A percentile compares a stretch with the other conserved stretches of the same genome.
Evolutionary conservation across 2,329 filamentous ascomycete genomes (phyloP).

Genomic region (Monilinia aucupariae): DNA sequence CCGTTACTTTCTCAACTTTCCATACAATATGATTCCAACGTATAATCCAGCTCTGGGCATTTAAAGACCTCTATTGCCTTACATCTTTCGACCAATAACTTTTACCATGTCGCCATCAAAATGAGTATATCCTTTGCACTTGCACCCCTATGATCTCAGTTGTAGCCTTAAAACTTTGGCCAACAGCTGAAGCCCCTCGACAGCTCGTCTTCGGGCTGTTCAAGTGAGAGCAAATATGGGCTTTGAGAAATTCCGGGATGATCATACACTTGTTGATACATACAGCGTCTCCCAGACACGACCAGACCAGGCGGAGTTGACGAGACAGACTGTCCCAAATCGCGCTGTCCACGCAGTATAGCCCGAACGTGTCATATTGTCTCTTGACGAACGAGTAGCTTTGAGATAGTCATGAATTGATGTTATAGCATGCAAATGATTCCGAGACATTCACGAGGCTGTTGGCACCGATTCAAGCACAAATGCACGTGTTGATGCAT

Average conservation of each 20-base stretch:
- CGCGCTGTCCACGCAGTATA: background rate
- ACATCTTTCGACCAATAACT: no score
- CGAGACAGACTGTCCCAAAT: background rate
- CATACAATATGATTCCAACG: no score
- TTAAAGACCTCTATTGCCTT: no score
- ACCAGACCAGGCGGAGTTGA: background rate
- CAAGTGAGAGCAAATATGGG: background rate
- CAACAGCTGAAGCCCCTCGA: no score
- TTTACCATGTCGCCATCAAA: no score
- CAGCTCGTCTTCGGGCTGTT: background rate
- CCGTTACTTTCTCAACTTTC: no score
- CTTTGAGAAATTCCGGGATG: background rate
- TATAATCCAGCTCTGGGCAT: no score
- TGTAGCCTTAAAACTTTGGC: background rate
- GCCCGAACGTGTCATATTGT: background rate
- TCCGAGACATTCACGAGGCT: background rate
- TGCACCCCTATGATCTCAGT: background rate
- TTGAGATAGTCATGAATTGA: slow-evolving; percentile 4
- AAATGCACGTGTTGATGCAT: background rate
- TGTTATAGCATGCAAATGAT: no score
- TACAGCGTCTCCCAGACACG: background rate
- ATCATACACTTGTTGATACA: background rate
- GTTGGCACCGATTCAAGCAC: background rate
- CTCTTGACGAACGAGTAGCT: background rate
- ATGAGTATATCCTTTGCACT: background rate